A percentile compares a stretch with the other conserved stretches of the same genome.
These are phyloP conservation scores for Schoenoplectus triqueter DNA, from an alignment of 202 grass and related monocot genomes.

Conservation along the genomic window DNA sequence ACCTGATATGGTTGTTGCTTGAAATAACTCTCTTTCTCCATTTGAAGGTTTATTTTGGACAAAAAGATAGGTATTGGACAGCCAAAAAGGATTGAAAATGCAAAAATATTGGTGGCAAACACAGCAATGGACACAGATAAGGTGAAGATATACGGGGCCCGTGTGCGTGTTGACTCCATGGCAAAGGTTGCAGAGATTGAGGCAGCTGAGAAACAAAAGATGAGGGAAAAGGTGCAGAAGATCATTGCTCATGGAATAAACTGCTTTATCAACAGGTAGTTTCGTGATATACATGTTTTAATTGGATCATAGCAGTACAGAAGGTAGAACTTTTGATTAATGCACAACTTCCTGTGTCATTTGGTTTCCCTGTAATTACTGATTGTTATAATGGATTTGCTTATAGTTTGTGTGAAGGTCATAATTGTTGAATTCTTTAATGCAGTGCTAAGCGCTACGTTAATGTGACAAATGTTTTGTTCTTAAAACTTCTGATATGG, in stretches of 20 bases:
- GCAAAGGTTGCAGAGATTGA: slow-evolving; percentile 91
- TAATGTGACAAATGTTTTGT: background rate
- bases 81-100: slow-evolving; percentile 89
- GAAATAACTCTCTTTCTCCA: slow-evolving; percentile 16
- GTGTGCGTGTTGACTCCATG: slow-evolving; percentile 93
- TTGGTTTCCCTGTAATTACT: background rate
- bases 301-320: background rate
- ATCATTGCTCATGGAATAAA: slow-evolving; percentile 91
- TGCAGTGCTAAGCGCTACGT: background rate
- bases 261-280: slow-evolving; percentile 78
- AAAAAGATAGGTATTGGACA: slow-evolving; percentile 98
- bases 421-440: background rate
- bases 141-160: slow-evolving; percentile 96
- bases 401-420: background rate
- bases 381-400: background rate
- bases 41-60: slow-evolving; percentile 92
- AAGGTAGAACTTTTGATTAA: background rate
- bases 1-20: slow-evolving; percentile 1
- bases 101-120: slow-evolving; percentile 94
- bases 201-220: slow-evolving; percentile 95
- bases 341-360: background rate
- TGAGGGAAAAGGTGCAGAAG: slow-evolving; percentile 95
- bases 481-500: slow-evolving; percentile 5
- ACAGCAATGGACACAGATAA: slow-evolving; percentile 99
- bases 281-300: background rate